Percentiles rank a stretch among this genome's conserved stretches.
phyloP scores from a whole-genome alignment of 1,284 basidiomycete genomes.

The Taiwanofungus camphoratus region DNA sequence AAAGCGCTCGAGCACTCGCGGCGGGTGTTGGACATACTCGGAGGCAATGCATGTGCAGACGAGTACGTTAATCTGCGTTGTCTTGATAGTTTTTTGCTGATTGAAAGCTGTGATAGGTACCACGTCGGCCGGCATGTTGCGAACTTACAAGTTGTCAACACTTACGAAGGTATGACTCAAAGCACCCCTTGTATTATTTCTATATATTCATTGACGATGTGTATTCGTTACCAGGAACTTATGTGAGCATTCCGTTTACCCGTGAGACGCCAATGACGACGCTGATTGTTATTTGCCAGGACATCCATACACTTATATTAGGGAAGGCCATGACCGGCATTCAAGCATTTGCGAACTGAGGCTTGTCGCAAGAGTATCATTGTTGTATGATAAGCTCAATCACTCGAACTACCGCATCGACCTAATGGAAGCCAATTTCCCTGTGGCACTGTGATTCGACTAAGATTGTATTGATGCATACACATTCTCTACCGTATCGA shows the following conservation, averaged over 20 bases:
- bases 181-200: slow-evolving; percentile 14
- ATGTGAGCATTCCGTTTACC: slow-evolving; percentile 36
- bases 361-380: neutral
- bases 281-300: slow-evolving; percentile 35
- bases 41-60: slow-evolving; percentile 86
- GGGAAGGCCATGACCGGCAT: slow-evolving; percentile 89
- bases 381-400: too few relatives aligned
- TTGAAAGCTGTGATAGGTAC: slow-evolving; percentile 46
- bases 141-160: slow-evolving; percentile 89
- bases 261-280: slow-evolving; percentile 9
- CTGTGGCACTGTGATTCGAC: too few relatives aligned
- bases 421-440: too few relatives aligned
- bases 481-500: too few relatives aligned
- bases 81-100: neutral
- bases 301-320: slow-evolving; percentile 83
- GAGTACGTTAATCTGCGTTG: slow-evolving; percentile 50
- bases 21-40: slow-evolving; percentile 80
- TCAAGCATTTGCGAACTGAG: slow-evolving; percentile 69
- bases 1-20: slow-evolving; percentile 84
- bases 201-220: slow-evolving; percentile 4
- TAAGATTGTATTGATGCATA: too few relatives aligned
- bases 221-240: slow-evolving; percentile 33
- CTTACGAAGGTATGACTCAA: slow-evolving; percentile 70
- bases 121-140: slow-evolving; percentile 88
- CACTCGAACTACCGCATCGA: too few relatives aligned